These are phyloP conservation scores for Hordeum marinum DNA, from an alignment of 176 grass and related monocot species.

Conservation along the genomic window DNA sequence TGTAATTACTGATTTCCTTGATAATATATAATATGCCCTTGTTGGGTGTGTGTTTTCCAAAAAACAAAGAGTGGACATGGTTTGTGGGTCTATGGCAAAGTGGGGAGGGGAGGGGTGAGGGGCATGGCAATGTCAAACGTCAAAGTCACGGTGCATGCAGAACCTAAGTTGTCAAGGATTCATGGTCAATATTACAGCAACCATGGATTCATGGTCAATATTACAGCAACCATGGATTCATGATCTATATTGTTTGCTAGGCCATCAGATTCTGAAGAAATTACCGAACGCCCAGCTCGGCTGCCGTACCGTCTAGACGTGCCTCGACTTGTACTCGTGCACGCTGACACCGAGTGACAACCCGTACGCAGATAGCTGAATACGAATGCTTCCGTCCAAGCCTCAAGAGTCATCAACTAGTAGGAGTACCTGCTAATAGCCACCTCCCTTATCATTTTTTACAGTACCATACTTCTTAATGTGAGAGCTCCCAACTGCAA, in stretches of 20 bases:
- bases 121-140: background rate
- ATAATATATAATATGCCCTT: too few relatives aligned
- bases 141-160: background rate
- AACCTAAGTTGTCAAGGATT: background rate
- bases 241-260: background rate
- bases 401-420: too few relatives aligned
- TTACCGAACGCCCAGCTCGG: background rate
- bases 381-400: too few relatives aligned
- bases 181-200: background rate
- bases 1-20: too few relatives aligned
- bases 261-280: background rate
- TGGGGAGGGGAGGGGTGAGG: too few relatives aligned
- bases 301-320: background rate
- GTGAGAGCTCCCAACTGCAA: too few relatives aligned
- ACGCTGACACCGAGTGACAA: too few relatives aligned
- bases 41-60: background rate
- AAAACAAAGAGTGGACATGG: too few relatives aligned
- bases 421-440: too few relatives aligned
- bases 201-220: background rate
- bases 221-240: background rate
- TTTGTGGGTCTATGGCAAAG: background rate
- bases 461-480: too few relatives aligned
- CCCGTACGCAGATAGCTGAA: too few relatives aligned
- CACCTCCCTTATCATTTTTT: too few relatives aligned
- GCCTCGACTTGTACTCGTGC: background rate